Evolutionary conservation across 768 basidiomycete species (phyloP), one percentile per base, ranked within the genome.

Genomic region (Ramaria sp.): DNA sequence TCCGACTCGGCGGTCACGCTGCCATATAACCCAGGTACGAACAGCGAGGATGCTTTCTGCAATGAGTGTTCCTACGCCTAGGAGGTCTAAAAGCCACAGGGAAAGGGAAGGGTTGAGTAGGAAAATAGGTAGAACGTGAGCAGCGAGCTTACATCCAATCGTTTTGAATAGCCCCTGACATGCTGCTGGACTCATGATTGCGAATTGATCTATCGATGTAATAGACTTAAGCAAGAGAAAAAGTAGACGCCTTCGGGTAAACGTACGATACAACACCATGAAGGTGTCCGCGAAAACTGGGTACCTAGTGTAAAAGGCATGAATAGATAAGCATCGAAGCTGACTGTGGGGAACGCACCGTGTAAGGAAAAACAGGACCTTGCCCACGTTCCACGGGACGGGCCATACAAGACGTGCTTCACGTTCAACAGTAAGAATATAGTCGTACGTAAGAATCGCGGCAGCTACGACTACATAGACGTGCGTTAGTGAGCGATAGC

Each of bases 401-500:
- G 52, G 56, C 68, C 68, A 68, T 12, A 67, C 58, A 33, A 61
- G 58, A 27, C 61, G 57, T 37, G 65, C 56, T 63, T 68, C 67
- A 15, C 61, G 17, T 4, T 62, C 59, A 10, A 68, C 53, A 15
- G 66, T 68, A 52, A 67, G 56, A 24, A 66, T 37, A 56, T 60
- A 65, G 59, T 68, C 67, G 53, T 61, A 65, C 20, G 12, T 22
- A 2, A 48, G 46, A 10, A 48, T 30, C 12, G 46, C 46, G 3
- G 46, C 46, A 20, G 46, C 46, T 3, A 48, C 46, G 46, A 48
- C 46, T 48, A 9, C 12, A 13, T 13, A 22, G 20, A 15, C 45
- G 17, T 47, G n/a, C n/a, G 20, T 48, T 3, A 13, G 46, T 10
- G 27, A 15, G 46, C 46, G 46, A 48, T 41, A 27, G 27, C 27